A percentile compares a stretch with the other conserved stretches of the same genome.
Evolutionary conservation across 352 stramenopile genomes (phyloP).

Genomic region (Globisporangium emineosum): DNA sequence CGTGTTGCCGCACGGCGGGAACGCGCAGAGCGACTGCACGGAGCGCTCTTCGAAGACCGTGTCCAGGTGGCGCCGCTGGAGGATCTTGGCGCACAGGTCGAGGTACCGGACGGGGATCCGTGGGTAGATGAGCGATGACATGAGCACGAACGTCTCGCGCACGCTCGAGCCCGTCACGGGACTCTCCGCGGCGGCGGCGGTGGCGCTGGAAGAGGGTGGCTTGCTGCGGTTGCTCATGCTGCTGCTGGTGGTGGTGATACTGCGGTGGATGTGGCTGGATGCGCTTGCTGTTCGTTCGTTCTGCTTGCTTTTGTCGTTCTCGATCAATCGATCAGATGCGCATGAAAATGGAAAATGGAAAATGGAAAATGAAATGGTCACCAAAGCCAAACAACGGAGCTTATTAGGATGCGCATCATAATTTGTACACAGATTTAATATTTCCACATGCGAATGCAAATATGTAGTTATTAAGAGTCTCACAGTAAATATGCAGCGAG

Average conservation of each 20-base stretch:
- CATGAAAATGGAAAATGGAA: background rate
- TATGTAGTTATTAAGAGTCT: background rate
- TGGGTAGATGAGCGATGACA: conserved; percentile 72
- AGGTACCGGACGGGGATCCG: conserved; percentile 63
- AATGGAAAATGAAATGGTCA: background rate
- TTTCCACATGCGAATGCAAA: background rate
- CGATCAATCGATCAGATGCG: background rate
- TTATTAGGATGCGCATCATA: background rate
- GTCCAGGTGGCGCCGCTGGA: conserved; percentile 79
- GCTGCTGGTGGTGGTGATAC: background rate
- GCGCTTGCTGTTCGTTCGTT: no score
- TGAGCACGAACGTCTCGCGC: conserved; percentile 76
- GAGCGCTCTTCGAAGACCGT: conserved; percentile 81
- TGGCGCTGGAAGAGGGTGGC: background rate
- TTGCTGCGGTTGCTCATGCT: conserved; percentile 2
- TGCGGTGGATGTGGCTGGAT: no score
- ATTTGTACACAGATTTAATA: background rate
- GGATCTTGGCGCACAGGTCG: conserved; percentile 57
- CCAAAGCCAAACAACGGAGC: background rate
- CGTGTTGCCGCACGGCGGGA: conserved; percentile 61
- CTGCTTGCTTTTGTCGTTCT: background rate
- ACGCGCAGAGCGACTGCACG: conserved; percentile 63
- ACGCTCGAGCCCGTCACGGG: conserved; percentile 48
- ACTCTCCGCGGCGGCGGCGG: background rate
- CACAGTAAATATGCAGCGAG: background rate